These are phyloP conservation scores for Fraxinus ornus DNA, from an alignment of 305 asterid species.

Conservation along the genomic window DNA sequence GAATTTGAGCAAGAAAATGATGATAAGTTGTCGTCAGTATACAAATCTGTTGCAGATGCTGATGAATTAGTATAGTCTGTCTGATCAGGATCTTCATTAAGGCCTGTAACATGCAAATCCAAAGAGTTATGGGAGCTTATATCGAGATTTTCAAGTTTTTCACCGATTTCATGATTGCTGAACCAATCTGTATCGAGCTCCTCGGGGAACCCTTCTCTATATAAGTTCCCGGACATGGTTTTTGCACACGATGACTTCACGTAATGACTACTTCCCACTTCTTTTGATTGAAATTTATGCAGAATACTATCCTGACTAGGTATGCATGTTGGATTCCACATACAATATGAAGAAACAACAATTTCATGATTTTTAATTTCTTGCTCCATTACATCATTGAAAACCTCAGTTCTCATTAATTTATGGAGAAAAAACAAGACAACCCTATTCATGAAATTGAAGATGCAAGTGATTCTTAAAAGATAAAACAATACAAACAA, in stretches of 20 bases:
- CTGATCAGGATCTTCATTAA: constrained; percentile 13
- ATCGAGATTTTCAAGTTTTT: neutral
- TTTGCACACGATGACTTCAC: neutral
- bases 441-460: neutral
- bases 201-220: neutral
- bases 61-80: neutral
- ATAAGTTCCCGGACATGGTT: neutral
- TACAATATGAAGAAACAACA: constrained; percentile 4
- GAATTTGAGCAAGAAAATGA: constrained; percentile 14
- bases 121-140: neutral
- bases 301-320: neutral
- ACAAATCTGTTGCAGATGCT: neutral
- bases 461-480: constrained; percentile 11
- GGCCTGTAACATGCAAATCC: neutral
- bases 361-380: constrained; percentile 3
- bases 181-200: neutral
- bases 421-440: neutral
- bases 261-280: neutral
- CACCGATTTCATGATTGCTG: constrained; percentile 5
- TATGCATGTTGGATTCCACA: neutral
- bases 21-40: constrained; percentile 11
- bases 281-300: neutral
- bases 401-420: constrained; percentile 8
- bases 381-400: constrained; percentile 24
- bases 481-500: constrained; percentile 18